A percentile compares a stretch with the other conserved stretches of the same genome.
Evolutionary conservation across 2,329 filamentous ascomycete genomes (phyloP).

Genomic region (Trichoderma endophyticum): DNA sequence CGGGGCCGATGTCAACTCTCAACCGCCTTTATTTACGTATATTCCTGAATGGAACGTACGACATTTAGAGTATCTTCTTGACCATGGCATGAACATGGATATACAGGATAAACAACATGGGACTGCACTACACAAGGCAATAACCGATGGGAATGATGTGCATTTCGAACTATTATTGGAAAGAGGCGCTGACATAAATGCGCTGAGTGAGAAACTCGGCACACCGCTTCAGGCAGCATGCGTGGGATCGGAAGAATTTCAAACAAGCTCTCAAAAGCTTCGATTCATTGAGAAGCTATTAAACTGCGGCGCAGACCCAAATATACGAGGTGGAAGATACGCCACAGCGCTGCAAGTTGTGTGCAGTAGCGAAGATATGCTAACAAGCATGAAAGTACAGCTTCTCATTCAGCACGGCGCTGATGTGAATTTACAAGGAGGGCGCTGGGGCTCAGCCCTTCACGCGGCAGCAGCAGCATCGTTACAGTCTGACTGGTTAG

Average conservation of each 20-base stretch:
- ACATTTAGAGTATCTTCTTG: not conserved
- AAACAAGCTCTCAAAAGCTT: no score
- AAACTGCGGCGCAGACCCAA: not conserved
- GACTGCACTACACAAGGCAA: not conserved
- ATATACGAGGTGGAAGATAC: not conserved
- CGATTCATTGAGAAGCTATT: no score
- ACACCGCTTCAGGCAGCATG: not conserved
- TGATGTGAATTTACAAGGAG: not conserved
- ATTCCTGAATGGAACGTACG: accelerated
- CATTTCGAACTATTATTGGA: not conserved
- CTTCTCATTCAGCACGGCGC: not conserved
- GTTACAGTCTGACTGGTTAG: no score
- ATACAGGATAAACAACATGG: not conserved
- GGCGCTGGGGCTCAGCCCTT: not conserved
- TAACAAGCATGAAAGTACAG: no score
- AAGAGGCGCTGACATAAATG: not conserved
- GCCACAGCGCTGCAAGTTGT: not conserved
- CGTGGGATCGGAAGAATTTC: no score
- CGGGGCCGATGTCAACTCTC: not conserved
- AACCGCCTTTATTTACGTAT: not conserved
- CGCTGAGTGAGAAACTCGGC: not conserved
- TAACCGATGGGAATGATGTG: accelerated
- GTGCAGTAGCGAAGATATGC: no score
- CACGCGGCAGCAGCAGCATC: not conserved
- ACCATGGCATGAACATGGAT: not conserved